Conservation (phyloP, 148 eudicot species). For the Suaeda aralocaspica region DNA sequence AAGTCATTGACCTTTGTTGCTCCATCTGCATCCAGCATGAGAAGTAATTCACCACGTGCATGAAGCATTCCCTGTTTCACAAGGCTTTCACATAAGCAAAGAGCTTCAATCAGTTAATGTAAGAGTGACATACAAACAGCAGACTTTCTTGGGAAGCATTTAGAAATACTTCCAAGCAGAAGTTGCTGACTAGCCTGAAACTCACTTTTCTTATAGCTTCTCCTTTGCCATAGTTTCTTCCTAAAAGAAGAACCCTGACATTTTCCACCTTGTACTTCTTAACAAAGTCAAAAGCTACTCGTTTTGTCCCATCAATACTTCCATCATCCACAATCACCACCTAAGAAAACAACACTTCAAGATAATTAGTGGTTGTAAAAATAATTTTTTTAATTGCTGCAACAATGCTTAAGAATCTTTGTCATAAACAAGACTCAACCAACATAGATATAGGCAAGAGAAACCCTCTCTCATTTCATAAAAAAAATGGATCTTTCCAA, state of each 20-base stretch:
- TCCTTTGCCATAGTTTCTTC: constrained; percentile 94
- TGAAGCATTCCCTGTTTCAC: constrained; percentile 99
- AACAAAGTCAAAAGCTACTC: constrained; percentile 82
- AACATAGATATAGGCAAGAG: not conserved
- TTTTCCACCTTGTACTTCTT: constrained; percentile 70
- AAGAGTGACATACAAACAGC: constrained; percentile 14
- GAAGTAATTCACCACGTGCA: constrained; percentile 88
- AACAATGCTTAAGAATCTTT: not conserved
- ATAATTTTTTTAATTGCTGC: not conserved
- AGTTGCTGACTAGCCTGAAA: constrained; percentile 21
- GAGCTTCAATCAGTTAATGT: constrained; percentile 49
- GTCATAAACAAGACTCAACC: not conserved
- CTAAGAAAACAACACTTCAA: constrained; percentile 32
- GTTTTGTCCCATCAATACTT: constrained; percentile 80
- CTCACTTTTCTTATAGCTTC: constrained; percentile 99
- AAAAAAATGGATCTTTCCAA: not conserved
- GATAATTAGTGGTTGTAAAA: not conserved
- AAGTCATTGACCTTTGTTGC: constrained; percentile 90
- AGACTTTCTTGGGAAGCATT: constrained; percentile 14
- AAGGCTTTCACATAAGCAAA: constrained; percentile 75
- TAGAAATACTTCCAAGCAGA: not conserved
- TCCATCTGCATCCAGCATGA: constrained; percentile 99
- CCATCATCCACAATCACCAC: constrained; percentile 95
- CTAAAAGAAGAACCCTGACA: constrained; percentile 80
- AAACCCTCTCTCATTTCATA: not conserved